Evolutionary conservation across 2,329 filamentous ascomycete genomes (phyloP), one percentile per base, ranked within the genome.

Genomic region (Neopestalotiopsis sp.): DNA sequence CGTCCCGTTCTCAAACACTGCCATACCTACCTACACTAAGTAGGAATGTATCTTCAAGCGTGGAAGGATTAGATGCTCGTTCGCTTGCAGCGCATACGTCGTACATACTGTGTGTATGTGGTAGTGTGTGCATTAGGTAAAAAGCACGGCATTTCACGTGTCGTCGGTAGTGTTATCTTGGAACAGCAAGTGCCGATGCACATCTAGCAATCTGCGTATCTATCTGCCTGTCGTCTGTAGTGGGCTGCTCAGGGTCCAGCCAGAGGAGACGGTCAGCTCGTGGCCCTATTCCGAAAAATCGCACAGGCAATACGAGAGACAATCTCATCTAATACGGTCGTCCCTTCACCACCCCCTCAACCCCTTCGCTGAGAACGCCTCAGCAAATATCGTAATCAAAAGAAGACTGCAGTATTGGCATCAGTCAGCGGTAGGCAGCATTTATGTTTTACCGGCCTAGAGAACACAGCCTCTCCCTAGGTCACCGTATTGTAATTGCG

Each of bases 401-500:
- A 53, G 45, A 20, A 7, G 45, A 53, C 45, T 53, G 45, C 45
- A 53, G 45, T 53, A 53, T 53, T 53, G 45, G 17, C 45, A 53
- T 53, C 45, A 53, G 45, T 53, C n/a, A n/a, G 17, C 20, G 20
- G 45, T n/a, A 53, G 45, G 20, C 20, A 53, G 17, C 17, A 40
- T 17, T 30, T 59, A 63, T 13, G 32, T 24, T 63, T 32, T 42
- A 9, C 9, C 30, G 20, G 40, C 40, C 62, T 53, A 49, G 30
- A 42, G 32, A 49, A 66, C 63, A 56, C 63, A 66, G 63, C 63
- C 63, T 58, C 63, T 56, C 63, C 53, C 20, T n/a, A 17, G 45
- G 13, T 32, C 63, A 66, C 63, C 63, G 63, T 66, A 56, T 57
- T 66, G 63, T 66, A 66, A 66, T 66, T 66, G 63, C 42, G 63